Conservation (phyloP, 2,329 filamentous ascomycete species). For the Nothophoma quercina region DNA sequence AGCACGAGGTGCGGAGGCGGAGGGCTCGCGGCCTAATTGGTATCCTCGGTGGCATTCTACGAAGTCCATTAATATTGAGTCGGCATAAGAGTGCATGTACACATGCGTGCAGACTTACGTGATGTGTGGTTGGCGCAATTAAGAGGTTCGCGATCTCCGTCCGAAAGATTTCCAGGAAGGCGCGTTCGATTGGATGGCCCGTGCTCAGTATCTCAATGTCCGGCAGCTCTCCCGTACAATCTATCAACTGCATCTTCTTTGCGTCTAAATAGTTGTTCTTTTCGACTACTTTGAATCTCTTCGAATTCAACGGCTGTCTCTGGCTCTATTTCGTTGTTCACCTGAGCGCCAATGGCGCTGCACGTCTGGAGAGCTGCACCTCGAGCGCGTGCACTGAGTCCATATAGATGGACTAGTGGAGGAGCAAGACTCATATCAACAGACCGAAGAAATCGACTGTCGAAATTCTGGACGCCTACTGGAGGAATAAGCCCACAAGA, state of each 20-base stretch:
- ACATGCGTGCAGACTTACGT: constrained; percentile 30
- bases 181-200: constrained; percentile 36
- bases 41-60: constrained; percentile 51
- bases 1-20: constrained; percentile 34
- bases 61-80: constrained; percentile 4
- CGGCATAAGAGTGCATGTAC: not conserved
- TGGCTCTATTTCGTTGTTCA: not conserved
- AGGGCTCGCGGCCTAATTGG: constrained; percentile 42
- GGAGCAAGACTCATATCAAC: constrained; percentile 47
- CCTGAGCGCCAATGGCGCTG: constrained; percentile 36
- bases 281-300: not conserved
- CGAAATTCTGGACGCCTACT: constrained; percentile 80
- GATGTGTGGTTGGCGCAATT: constrained; percentile 37
- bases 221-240: constrained; percentile 15
- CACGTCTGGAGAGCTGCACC: constrained; percentile 31
- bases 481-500: constrained; percentile 68
- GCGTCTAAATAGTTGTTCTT: not conserved
- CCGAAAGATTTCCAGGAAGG: constrained; percentile 32
- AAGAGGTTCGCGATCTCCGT: constrained; percentile 17
- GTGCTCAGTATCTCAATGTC: constrained; percentile 27
- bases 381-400: constrained; percentile 15
- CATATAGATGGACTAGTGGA: constrained; percentile 3
- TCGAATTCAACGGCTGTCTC: not conserved
- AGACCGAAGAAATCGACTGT: constrained; percentile 69
- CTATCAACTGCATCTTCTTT: constrained; percentile 14